Base-by-base conservation (phyloP, 305 asterid species). In the Fraxinus baroniana region DNA sequence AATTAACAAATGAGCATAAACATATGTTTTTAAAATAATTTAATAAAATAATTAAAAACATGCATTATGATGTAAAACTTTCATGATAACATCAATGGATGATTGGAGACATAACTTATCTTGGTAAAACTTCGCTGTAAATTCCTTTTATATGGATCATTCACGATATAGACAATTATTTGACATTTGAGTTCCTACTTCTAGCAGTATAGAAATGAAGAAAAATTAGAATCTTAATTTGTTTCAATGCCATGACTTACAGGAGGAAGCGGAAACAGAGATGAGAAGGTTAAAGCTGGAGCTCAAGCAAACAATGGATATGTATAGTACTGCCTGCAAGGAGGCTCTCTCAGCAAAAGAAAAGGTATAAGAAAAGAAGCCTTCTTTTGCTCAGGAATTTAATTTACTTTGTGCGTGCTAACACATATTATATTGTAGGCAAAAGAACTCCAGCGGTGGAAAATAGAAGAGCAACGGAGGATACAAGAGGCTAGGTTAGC, bases 231-330 rank as follows among this genome's bases (percentile, higher is more conserved):
- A 17, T 33, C 26, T 72, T 72, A 33, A 17, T 72, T 72, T 32
- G 39, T n/a, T 71, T 71, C 41, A 70, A 70, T 32, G 44, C 24
- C n/a, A 30, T 72, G 44, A 72, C 17, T 83, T 55, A 71, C 89
- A 93, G 97, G 97, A 91, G 64, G 95, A 93, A 9, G 88, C 89
- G 3, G 95, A 89, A 86, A 94, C 94, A 30, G 94, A 91, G 89
- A 89, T 93, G 95, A 89, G 92, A 89, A 88, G 95, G 89, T 84
- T 93, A 83, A 93, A 92, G 91, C 91, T 86, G 88, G 95, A 91
- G 86, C 93, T 93, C 20, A 89, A 89, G 90, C 94, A 91, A 83
- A 93, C 95, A 6, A 91, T 93, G 95, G 97, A 93, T 81, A 88
- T 93, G 93, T 93, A 93, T 76, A 91, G 95, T 62, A 80, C 92